Evolutionary conservation across 1,284 basidiomycete genomes (phyloP).

Genomic region (Irpex sp.): DNA sequence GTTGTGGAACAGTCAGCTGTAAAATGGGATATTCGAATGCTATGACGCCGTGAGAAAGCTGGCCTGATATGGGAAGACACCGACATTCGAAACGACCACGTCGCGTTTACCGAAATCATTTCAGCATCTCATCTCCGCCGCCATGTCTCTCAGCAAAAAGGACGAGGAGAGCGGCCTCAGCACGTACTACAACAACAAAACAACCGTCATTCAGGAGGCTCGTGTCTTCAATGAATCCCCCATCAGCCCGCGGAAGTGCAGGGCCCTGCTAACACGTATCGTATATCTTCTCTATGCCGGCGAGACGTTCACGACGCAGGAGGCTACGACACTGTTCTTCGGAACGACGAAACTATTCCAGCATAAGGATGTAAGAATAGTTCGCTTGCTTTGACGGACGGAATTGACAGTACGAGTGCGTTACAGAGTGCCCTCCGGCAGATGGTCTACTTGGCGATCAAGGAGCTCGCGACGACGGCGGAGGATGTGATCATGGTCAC

Average conservation of each 20-base stretch:
- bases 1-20: background rate
- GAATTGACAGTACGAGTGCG: background rate
- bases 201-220: slow-evolving; percentile 96
- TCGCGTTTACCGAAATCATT: slow-evolving; percentile 13
- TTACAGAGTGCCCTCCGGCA: slow-evolving; percentile 88
- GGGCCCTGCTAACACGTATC: slow-evolving; percentile 93
- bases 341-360: slow-evolving; percentile 99
- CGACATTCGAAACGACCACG: slow-evolving; percentile 13
- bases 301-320: slow-evolving; percentile 93
- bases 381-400: background rate
- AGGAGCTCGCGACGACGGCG: slow-evolving; percentile 93
- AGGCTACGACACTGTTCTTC: slow-evolving; percentile 98
- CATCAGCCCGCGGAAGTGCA: slow-evolving; percentile 95
- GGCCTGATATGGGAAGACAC: background rate
- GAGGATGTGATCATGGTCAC: slow-evolving; percentile 99
- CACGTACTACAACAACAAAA: slow-evolving; percentile 91
- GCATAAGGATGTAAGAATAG: slow-evolving; percentile 89
- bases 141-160: slow-evolving; percentile 85
- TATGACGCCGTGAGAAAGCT: slow-evolving; percentile 2
- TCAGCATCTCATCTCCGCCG: slow-evolving; percentile 14
- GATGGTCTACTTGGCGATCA: slow-evolving; percentile 98
- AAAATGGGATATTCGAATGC: background rate
- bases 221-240: slow-evolving; percentile 99
- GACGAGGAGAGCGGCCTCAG: slow-evolving; percentile 88
- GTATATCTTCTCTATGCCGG: slow-evolving; percentile 96